Evolutionary conservation across 164 flowering plant genomes (phyloP).

Genomic region (Kingdonia uniflora): DNA sequence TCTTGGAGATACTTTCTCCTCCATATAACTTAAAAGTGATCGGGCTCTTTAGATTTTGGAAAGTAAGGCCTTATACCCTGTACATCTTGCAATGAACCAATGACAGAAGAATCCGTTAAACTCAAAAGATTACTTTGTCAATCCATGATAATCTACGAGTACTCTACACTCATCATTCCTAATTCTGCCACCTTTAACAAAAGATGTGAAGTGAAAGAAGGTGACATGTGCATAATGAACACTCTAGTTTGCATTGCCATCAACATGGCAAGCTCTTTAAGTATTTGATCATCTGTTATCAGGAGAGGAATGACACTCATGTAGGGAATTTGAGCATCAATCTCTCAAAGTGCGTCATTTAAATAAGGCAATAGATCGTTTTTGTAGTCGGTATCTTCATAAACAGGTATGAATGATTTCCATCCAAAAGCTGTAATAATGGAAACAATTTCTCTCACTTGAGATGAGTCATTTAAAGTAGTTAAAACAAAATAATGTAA

Average conservation of each 20-base stretch:
- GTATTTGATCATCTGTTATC: too few relatives aligned
- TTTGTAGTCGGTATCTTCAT: neutral
- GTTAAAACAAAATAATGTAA: slow-evolving; percentile 1
- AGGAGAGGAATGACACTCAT: too few relatives aligned
- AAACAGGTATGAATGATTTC: neutral
- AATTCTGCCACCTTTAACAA: neutral
- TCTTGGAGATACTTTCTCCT: neutral
- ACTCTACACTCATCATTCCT: too few relatives aligned
- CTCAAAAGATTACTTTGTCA: neutral
- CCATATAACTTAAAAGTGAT: neutral
- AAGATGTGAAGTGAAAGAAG: neutral
- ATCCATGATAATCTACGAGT: too few relatives aligned
- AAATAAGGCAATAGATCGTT: neutral
- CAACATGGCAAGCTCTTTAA: too few relatives aligned
- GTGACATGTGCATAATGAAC: too few relatives aligned
- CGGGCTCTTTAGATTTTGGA: too few relatives aligned
- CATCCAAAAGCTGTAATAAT: neutral
- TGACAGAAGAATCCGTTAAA: neutral
- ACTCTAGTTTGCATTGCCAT: too few relatives aligned
- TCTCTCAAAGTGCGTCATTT: neutral
- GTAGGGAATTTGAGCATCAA: too few relatives aligned
- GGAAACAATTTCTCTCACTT: neutral
- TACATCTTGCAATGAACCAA: too few relatives aligned
- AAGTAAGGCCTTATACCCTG: too few relatives aligned
- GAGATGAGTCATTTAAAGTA: neutral